Conservation (phyloP, 2,329 filamentous ascomycete species). For the Fusarium sp. region DNA sequence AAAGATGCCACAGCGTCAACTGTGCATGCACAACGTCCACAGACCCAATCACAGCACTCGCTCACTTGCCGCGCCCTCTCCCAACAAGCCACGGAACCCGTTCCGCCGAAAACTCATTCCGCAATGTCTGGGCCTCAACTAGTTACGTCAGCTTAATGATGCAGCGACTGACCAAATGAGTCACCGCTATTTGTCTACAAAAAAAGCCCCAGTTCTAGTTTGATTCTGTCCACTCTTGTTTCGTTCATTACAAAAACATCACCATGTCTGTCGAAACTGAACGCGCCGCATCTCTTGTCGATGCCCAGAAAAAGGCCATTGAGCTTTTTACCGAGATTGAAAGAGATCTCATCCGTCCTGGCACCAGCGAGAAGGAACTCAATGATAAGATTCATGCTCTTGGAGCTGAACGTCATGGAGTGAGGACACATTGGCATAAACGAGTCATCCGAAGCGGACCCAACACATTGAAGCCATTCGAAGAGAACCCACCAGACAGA, state of each 20-base stretch:
- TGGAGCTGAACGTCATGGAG: constrained; percentile 46
- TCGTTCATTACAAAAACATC: not conserved
- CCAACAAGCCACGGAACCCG: not conserved
- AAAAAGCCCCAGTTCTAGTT: not conserved
- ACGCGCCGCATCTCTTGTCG: constrained; percentile 48
- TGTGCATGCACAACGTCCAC: not conserved
- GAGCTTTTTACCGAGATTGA: constrained; percentile 62
- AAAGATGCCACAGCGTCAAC: not conserved
- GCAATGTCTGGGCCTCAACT: not conserved
- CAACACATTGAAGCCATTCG: constrained; percentile 61
- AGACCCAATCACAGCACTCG: not conserved
- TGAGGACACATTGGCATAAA: constrained; percentile 66
- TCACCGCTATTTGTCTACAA: not conserved
- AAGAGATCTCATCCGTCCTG: constrained; percentile 8
- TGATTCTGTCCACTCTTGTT: not conserved
- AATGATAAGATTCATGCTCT: constrained; percentile 60
- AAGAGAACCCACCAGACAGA: constrained; percentile 63
- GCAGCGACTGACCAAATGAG: not conserved
- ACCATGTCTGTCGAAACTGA: constrained; percentile 2
- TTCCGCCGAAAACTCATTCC: not conserved
- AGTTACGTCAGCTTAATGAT: constrained; percentile 1
- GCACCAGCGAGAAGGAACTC: constrained; percentile 40
- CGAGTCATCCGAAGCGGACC: constrained; percentile 62
- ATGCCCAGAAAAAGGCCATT: constrained; percentile 61
- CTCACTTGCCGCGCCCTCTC: not conserved